Percentiles rank a stretch among this genome's conserved stretches.
Evolutionary conservation across 176 grass and related monocot genomes (phyloP).

Genomic region (Otatea glauca): DNA sequence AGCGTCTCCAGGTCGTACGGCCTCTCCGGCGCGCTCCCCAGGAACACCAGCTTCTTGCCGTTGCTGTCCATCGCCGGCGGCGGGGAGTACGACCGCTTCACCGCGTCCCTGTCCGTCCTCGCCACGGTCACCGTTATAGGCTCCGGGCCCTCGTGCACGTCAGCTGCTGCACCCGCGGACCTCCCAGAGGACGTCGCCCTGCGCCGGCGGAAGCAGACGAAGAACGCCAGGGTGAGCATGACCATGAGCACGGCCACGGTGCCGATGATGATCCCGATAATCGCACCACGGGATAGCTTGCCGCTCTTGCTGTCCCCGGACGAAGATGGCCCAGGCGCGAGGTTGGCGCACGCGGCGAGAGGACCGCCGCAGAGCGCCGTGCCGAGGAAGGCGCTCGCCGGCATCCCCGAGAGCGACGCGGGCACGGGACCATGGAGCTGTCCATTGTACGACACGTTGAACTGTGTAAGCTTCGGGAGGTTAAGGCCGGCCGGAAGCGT

Average conservation of each 20-base stretch:
- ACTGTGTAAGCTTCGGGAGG: conserved; percentile 31
- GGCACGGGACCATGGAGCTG: conserved; percentile 62
- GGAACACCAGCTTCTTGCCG: conserved; percentile 76
- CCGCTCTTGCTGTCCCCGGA: background rate
- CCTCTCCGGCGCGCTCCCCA: conserved; percentile 48
- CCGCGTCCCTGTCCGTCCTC: background rate
- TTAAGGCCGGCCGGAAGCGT: conserved; percentile 40
- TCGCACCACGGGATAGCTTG: conserved; percentile 54
- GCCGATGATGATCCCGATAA: conserved; percentile 64
- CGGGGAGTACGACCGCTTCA: conserved; percentile 28
- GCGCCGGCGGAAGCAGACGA: conserved; percentile 23
- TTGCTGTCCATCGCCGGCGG: conserved; percentile 13
- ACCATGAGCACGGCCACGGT: conserved; percentile 40
- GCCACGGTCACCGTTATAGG: conserved; percentile 35
- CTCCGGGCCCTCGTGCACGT: conserved; percentile 25
- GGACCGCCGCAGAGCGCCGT: conserved; percentile 56
- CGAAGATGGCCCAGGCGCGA: background rate
- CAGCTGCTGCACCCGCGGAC: conserved; percentile 10
- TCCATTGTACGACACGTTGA: conserved; percentile 78
- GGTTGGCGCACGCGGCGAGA: conserved; percentile 36
- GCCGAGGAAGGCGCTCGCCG: conserved; percentile 54
- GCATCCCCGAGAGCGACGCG: conserved; percentile 40
- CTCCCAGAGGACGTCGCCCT: background rate
- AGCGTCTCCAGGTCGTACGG: conserved; percentile 80
- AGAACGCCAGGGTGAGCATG: conserved; percentile 44